Conservation (phyloP, 345 rosid species). For the Citrus maxima region DNA sequence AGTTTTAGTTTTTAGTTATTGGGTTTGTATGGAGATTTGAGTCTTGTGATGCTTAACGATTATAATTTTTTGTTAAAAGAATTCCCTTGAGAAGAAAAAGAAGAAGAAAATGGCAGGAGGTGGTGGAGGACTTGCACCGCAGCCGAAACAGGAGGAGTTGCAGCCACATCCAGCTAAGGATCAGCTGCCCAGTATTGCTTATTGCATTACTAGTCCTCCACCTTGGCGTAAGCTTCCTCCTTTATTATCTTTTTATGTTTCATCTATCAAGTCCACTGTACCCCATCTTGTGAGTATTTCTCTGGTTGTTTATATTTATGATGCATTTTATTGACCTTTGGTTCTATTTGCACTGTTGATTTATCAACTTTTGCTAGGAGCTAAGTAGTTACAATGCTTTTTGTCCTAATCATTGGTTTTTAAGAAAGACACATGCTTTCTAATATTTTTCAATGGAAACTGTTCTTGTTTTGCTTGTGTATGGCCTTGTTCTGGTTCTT, state of each 20-base stretch:
- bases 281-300: neutral
- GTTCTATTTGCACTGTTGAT: neutral
- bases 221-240: constrained; percentile 84
- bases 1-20: neutral
- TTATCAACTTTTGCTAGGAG: constrained; percentile 1
- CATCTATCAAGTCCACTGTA: neutral
- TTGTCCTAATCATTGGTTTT: neutral
- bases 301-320: neutral
- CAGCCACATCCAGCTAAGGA: constrained; percentile 91
- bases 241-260: neutral
- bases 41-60: constrained; percentile 10
- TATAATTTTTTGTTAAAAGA: neutral
- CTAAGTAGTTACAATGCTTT: neutral
- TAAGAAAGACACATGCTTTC: neutral
- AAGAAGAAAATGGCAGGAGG: constrained; percentile 45
- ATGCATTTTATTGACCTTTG: neutral
- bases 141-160: constrained; percentile 79
- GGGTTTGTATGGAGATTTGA: constrained; percentile 23
- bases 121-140: constrained; percentile 63
- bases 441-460: neutral
- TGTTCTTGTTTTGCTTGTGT: neutral
- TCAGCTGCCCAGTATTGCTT: constrained; percentile 76
- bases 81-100: constrained; percentile 10
- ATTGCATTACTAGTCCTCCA: constrained; percentile 95
- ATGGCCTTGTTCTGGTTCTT: neutral